These are phyloP conservation scores for Medicago arabica DNA, from an alignment of 306 rosid genomes.

Conservation along the genomic window DNA sequence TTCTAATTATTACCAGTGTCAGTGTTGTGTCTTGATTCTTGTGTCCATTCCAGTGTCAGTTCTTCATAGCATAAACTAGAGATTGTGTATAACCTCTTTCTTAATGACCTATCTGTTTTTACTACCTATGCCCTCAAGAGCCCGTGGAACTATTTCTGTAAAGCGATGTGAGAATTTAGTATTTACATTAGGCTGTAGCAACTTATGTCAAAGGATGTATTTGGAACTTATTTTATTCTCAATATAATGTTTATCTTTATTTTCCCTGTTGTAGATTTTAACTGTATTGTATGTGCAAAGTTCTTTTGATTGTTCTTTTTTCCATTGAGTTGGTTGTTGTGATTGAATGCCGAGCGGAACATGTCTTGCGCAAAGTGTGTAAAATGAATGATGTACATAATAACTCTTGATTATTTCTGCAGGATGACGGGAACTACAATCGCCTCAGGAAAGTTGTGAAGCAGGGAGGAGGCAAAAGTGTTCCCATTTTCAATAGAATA, in stretches of 20 bases:
- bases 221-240: not conserved
- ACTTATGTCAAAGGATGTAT: not conserved
- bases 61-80: too few relatives aligned
- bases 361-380: not conserved
- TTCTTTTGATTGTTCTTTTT: slow-evolving; percentile 17
- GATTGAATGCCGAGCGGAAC: not conserved
- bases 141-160: not conserved
- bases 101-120: not conserved
- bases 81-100: too few relatives aligned
- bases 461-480: slow-evolving; percentile 34
- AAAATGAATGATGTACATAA: slow-evolving; percentile 24
- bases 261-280: slow-evolving; percentile 24
- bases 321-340: not conserved
- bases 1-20: too few relatives aligned
- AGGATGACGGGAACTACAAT: slow-evolving; percentile 40
- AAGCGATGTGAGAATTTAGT: not conserved
- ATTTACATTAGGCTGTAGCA: not conserved
- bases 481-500: not conserved
- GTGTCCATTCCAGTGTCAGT: too few relatives aligned
- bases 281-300: slow-evolving; percentile 9
- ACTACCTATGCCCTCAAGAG: not conserved
- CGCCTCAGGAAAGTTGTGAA: slow-evolving; percentile 32
- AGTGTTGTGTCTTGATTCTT: too few relatives aligned
- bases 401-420: slow-evolving; percentile 18
- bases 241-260: not conserved